Conservation (phyloP, 805 yeast genomes). For the Nakazawaea laoshanensis region DNA sequence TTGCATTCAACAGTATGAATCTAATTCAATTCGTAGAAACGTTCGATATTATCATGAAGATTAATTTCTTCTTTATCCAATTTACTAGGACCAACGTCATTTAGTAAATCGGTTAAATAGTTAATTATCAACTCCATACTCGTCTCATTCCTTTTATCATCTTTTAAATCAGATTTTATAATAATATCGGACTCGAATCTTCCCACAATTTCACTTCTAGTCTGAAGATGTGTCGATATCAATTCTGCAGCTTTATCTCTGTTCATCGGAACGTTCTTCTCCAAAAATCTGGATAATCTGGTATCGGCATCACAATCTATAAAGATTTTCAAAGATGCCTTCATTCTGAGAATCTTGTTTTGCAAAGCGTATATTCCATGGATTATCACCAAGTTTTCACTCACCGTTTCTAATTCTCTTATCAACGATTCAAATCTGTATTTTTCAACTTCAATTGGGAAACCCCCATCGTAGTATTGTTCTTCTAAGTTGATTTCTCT, state of each 20-base stretch:
- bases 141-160: constrained; percentile 6
- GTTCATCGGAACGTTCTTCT: constrained; percentile 13
- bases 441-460: constrained; percentile 36
- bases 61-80: constrained; percentile 9
- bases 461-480: constrained; percentile 9
- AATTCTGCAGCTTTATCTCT: constrained; percentile 4
- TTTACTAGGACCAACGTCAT: not conserved
- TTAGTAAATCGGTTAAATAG: constrained; percentile 5
- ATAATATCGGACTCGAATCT: constrained; percentile 10
- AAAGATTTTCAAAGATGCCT: constrained; percentile 62
- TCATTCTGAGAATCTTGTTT: constrained; percentile 42
- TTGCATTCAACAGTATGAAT: constrained; percentile 11
- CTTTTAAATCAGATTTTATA: constrained; percentile 5
- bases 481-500: constrained; percentile 17
- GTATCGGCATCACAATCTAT: constrained; percentile 83
- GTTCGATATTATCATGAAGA: constrained; percentile 7
- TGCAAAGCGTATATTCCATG: constrained; percentile 79
- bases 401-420: constrained; percentile 6
- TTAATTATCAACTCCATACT: constrained; percentile 10
- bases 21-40: constrained; percentile 10
- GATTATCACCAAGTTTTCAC: constrained; percentile 35
- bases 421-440: constrained; percentile 17
- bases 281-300: constrained; percentile 72
- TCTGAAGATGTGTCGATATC: constrained; percentile 8
- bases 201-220: constrained; percentile 7